A percentile compares a stretch with the other conserved stretches of the same genome.
Conservation (phyloP, 1,284 basidiomycete genomes). For the Nidula niveotomentosa region DNA sequence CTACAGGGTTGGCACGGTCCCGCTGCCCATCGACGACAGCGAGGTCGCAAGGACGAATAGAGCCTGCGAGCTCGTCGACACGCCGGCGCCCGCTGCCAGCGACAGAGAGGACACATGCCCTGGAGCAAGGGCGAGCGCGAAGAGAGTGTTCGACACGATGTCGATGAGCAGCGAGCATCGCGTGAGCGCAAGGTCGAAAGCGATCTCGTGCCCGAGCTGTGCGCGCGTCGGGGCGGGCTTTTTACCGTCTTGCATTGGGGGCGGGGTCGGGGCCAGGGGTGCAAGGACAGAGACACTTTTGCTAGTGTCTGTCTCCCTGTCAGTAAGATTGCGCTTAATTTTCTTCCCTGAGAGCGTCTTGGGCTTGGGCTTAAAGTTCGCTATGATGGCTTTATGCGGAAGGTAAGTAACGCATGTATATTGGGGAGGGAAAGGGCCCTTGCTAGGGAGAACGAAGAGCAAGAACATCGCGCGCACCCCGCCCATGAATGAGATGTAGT, state of each 20-base stretch:
- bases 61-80: conserved; percentile 34
- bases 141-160: conserved; percentile 59
- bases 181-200: conserved; percentile 66
- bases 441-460: conserved; percentile 47
- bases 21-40: conserved; percentile 59
- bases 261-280: conserved; percentile 3
- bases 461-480: conserved; percentile 42
- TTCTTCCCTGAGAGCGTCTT: conserved; percentile 10
- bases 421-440: conserved; percentile 11
- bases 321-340: no score
- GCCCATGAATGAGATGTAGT: conserved; percentile 52
- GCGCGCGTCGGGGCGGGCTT: conserved; percentile 47
- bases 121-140: conserved; percentile 51
- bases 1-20: conserved; percentile 63
- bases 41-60: conserved; percentile 58
- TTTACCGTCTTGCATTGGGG: conserved; percentile 21
- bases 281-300: background rate
- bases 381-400: conserved; percentile 35
- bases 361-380: conserved; percentile 38
- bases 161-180: conserved; percentile 64
- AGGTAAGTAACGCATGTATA: conserved; percentile 1
- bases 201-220: conserved; percentile 60
- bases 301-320: no score
- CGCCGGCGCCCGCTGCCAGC: background rate
- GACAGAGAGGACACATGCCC: background rate